phyloP scores from a whole-genome alignment of 306 rosid species.

The Cicer pinnatifidum region DNA sequence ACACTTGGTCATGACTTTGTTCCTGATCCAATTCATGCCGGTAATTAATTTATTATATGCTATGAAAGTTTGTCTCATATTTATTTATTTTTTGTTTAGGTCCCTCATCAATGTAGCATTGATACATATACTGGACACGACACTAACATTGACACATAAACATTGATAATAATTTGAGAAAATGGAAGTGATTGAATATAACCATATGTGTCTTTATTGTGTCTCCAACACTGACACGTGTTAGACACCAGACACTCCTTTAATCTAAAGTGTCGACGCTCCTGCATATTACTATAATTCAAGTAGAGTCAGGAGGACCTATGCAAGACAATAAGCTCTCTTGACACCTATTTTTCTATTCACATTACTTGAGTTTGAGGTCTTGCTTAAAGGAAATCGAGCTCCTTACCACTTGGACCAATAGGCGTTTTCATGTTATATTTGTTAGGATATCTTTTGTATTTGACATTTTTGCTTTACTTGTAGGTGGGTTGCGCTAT shows the following conservation, averaged over 20 bases:
- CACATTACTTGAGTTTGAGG: not conserved
- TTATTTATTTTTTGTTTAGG: constrained; percentile 1
- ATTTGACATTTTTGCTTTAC: constrained; percentile 20
- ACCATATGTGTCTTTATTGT: not conserved
- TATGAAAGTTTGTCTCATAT: constrained; percentile 8
- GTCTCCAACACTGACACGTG: not conserved
- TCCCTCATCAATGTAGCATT: not conserved
- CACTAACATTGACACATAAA: not conserved
- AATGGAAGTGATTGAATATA: not conserved
- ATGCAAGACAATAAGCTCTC: not conserved
- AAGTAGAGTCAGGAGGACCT: not conserved
- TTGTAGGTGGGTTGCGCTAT: constrained; percentile 91
- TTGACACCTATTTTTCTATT: not conserved
- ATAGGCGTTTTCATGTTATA: not conserved
- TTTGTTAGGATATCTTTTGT: not conserved
- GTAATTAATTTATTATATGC: constrained; percentile 47
- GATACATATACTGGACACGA: not conserved
- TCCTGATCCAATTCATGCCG: constrained; percentile 97
- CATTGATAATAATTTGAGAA: not conserved
- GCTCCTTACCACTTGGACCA: not conserved
- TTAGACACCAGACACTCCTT: not conserved
- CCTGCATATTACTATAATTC: not conserved
- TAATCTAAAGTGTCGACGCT: not conserved
- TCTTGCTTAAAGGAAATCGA: not conserved
- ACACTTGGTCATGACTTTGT: constrained; percentile 90